These are phyloP conservation scores for Eimeria zaria DNA, from an alignment of 169 alveolate species.

Conservation along the genomic window DNA sequence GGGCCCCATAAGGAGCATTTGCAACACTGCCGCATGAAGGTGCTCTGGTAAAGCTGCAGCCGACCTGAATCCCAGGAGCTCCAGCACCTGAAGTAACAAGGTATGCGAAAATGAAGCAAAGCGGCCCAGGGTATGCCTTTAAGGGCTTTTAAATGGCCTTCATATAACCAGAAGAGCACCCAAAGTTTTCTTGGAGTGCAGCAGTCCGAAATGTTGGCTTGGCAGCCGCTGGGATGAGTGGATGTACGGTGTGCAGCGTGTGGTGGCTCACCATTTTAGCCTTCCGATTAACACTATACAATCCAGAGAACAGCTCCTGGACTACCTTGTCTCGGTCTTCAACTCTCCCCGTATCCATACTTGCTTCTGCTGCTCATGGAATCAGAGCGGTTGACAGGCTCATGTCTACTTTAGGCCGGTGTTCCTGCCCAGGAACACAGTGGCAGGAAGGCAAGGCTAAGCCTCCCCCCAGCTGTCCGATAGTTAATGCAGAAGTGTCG, in stretches of 20 bases:
- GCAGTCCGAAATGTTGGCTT: neutral
- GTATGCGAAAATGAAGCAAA: neutral
- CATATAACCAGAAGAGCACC: neutral
- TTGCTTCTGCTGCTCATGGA: conserved; percentile 44
- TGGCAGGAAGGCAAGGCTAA: neutral
- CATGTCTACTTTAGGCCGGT: neutral
- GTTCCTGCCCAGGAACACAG: too few relatives aligned
- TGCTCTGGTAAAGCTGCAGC: conserved; percentile 70
- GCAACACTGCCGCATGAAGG: conserved; percentile 61
- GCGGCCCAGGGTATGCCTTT: too few relatives aligned
- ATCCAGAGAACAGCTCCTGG: conserved; percentile 31
- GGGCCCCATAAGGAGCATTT: conserved; percentile 32
- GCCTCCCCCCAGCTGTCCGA: neutral
- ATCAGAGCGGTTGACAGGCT: neutral
- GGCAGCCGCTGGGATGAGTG: neutral
- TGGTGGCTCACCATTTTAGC: conserved; percentile 52
- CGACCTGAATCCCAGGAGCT: conserved; percentile 73
- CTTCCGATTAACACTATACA: conserved; percentile 42
- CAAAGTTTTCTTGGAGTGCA: neutral
- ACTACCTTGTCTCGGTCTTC: conserved; percentile 29
- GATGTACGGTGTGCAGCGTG: neutral
- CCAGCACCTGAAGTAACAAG: conserved; percentile 18
- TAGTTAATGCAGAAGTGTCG: neutral
- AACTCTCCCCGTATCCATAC: neutral
- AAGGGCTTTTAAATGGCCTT: neutral